These are phyloP conservation scores for Alternaria atra DNA, from an alignment of 2,329 filamentous ascomycete species.

Conservation along the genomic window DNA sequence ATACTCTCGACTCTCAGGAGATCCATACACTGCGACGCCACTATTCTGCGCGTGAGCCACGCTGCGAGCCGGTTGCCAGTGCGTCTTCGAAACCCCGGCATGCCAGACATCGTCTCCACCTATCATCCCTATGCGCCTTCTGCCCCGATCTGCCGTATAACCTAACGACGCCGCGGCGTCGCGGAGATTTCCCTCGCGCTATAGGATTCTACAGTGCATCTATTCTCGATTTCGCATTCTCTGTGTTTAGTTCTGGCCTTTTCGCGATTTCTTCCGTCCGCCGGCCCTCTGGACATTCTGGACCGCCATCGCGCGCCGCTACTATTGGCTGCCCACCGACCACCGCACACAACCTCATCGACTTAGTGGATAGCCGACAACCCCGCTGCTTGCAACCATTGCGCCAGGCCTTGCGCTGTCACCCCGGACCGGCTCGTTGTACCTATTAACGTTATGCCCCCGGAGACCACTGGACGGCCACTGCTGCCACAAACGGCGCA, in stretches of 20 bases:
- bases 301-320: slow-evolving; percentile 25
- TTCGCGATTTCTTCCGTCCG: slow-evolving; percentile 23
- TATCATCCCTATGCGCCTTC: slow-evolving; percentile 43
- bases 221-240: slow-evolving; percentile 28
- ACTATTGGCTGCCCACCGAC: slow-evolving; percentile 39
- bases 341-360: slow-evolving; percentile 35
- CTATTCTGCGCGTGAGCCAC: slow-evolving; percentile 51
- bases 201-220: slow-evolving; percentile 40
- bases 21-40: slow-evolving; percentile 30
- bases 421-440: slow-evolving; percentile 9
- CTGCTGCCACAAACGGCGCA: slow-evolving; percentile 72
- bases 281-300: slow-evolving; percentile 33
- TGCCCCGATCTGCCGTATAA: slow-evolving; percentile 48
- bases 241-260: slow-evolving; percentile 22
- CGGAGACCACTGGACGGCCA: slow-evolving; percentile 68
- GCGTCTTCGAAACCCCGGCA: slow-evolving; percentile 37
- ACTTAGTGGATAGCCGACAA: slow-evolving; percentile 41
- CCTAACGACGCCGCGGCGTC: slow-evolving; percentile 43
- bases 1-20: slow-evolving; percentile 28
- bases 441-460: slow-evolving; percentile 61
- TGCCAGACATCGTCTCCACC: slow-evolving; percentile 47
- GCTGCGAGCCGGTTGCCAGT: slow-evolving; percentile 38
- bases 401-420: slow-evolving; percentile 24
- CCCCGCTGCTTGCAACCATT: slow-evolving; percentile 44
- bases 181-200: slow-evolving; percentile 48